phyloP scores from a whole-genome alignment of 2,329 filamentous ascomycete species.

The Parastagonospora avenae region DNA sequence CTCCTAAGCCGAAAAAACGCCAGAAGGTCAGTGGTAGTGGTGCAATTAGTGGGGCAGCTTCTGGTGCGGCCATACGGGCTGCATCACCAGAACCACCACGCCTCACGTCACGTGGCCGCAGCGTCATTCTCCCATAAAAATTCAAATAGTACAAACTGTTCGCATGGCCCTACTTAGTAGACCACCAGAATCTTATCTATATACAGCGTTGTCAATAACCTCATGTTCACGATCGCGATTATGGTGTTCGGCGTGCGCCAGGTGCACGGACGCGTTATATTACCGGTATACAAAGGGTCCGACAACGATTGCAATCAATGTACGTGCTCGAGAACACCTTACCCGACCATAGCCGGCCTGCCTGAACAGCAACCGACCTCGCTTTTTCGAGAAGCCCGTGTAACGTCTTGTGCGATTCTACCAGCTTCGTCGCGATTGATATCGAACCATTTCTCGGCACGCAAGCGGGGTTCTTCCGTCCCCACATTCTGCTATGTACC shows the following conservation, averaged over 20 bases:
- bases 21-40: background rate
- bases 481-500: background rate
- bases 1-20: background rate
- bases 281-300: no score
- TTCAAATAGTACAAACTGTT: no score
- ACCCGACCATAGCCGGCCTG: background rate
- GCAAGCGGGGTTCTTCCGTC: background rate
- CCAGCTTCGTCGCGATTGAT: background rate
- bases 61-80: no score
- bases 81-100: background rate
- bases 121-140: background rate
- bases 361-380: background rate
- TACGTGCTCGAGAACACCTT: background rate
- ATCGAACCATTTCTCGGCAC: no score
- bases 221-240: no score
- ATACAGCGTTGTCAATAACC: no score
- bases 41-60: background rate
- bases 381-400: background rate
- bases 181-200: no score
- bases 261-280: no score
- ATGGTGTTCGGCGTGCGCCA: no score
- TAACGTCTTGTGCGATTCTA: background rate
- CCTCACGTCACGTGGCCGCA: conserved; percentile 2
- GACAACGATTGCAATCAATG: background rate
- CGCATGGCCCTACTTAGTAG: no score